Evolutionary conservation across 257 asterid genomes (phyloP).

Genomic region (Scutellaria minor): DNA sequence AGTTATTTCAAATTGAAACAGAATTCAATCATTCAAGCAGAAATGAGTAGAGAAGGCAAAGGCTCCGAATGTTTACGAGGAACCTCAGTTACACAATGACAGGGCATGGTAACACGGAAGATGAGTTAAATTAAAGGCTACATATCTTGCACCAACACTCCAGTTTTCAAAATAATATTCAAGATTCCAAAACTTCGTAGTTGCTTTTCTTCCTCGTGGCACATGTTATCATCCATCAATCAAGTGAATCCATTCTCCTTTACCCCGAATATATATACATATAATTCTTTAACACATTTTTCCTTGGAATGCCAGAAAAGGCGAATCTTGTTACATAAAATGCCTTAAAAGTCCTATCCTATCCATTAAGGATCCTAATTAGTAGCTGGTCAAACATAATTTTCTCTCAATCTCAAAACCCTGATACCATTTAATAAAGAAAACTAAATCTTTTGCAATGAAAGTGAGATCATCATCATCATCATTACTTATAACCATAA

Average conservation of each 20-base stretch:
- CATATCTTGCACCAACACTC: background rate
- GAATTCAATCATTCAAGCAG: background rate
- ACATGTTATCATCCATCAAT: background rate
- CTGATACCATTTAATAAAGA: background rate
- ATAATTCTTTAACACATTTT: background rate
- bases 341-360: conserved; percentile 11
- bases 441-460: background rate
- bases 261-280: background rate
- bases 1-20: background rate
- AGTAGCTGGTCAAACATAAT: background rate
- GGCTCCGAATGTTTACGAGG: background rate
- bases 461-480: background rate
- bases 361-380: conserved; percentile 4
- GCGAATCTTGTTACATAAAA: background rate
- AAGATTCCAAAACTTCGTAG: background rate
- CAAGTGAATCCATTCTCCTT: background rate
- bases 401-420: conserved; percentile 11
- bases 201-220: background rate
- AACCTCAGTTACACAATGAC: conserved; percentile 5
- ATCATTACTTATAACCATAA: background rate
- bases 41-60: background rate
- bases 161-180: background rate
- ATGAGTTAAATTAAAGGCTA: background rate
- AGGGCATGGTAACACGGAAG: background rate
- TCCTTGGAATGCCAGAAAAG: background rate